Evolutionary conservation across 257 asterid genomes (phyloP).

Genomic region (Jaltomata sinuosa): DNA sequence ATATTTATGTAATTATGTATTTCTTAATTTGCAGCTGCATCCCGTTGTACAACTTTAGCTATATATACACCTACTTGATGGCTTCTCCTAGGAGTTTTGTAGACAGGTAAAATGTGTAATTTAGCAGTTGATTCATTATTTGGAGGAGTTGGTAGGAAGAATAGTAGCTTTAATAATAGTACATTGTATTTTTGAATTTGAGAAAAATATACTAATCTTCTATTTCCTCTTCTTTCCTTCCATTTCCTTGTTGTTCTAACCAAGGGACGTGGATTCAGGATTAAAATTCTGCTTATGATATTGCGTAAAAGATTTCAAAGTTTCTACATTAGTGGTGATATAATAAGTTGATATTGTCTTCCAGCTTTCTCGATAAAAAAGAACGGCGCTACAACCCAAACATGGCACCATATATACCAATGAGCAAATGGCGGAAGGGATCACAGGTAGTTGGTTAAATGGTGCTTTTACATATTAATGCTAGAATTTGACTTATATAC

Average conservation of each 20-base stretch:
- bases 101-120: slow-evolving; percentile 55
- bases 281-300: not conserved
- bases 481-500: not conserved
- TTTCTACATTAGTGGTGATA: not conserved
- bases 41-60: slow-evolving; percentile 92
- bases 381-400: slow-evolving; percentile 66
- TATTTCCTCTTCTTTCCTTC: not conserved
- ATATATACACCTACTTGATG: slow-evolving; percentile 59
- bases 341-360: not conserved
- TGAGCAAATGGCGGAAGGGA: slow-evolving; percentile 89
- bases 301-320: not conserved
- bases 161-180: not conserved
- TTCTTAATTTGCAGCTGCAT: slow-evolving; percentile 51
- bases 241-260: not conserved
- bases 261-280: not conserved
- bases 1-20: not conserved
- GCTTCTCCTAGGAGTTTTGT: slow-evolving; percentile 89
- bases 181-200: not conserved
- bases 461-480: not conserved
- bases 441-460: slow-evolving; percentile 54
- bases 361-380: slow-evolving; percentile 69
- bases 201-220: not conserved
- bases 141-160: not conserved
- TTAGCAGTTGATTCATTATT: not conserved
- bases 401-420: slow-evolving; percentile 79